A percentile compares a stretch with the other conserved stretches of the same genome.
Evolutionary conservation across 345 rosid species (phyloP).

Genomic region (Eucalyptus tenuipes): DNA sequence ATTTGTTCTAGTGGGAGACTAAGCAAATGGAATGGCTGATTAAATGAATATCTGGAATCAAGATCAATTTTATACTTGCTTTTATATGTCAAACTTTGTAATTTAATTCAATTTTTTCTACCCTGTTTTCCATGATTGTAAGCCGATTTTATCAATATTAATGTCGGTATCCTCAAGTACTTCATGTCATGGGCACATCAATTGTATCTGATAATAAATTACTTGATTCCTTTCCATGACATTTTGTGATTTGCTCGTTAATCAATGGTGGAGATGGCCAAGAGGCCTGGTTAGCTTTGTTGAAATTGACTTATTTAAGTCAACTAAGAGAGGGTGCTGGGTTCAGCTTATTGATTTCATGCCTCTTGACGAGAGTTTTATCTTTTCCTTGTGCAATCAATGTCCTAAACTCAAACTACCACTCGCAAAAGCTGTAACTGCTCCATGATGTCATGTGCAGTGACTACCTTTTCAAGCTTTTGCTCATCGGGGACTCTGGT

Average conservation of each 20-base stretch:
- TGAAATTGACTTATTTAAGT: not conserved
- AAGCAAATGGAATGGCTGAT: not conserved
- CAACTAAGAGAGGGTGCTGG: not conserved
- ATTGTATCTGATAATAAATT: not conserved
- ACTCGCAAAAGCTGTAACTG: not conserved
- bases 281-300: not conserved
- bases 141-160: not conserved
- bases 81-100: not conserved
- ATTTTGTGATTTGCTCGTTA: not conserved
- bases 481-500: slow-evolving; percentile 51
- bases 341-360: not conserved
- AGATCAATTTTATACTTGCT: not conserved
- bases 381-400: not conserved
- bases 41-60: not conserved
- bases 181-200: not conserved
- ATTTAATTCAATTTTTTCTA: not conserved
- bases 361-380: not conserved
- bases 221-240: not conserved
- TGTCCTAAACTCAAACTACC: not conserved
- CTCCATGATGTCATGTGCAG: not conserved
- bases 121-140: not conserved
- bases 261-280: not conserved
- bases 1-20: not conserved
- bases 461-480: slow-evolving; percentile 39
- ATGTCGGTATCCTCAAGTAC: not conserved